Evolutionary conservation across 2,329 filamentous ascomycete genomes (phyloP).

Genomic region (Aureobasidium sp.): DNA sequence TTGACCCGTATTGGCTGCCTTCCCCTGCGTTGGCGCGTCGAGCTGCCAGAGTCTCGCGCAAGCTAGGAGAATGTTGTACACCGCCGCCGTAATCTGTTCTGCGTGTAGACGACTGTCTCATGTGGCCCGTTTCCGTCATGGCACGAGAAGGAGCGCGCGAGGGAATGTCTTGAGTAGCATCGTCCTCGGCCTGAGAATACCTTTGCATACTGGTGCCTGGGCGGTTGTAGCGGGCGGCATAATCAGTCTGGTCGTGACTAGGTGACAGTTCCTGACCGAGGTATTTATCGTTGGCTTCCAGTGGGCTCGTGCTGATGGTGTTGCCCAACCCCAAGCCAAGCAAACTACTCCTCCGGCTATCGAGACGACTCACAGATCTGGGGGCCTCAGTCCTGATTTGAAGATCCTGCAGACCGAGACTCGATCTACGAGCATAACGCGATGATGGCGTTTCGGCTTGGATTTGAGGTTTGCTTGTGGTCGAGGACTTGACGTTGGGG

Average conservation of each 20-base stretch:
- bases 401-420: constrained; percentile 11
- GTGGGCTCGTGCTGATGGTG: not conserved
- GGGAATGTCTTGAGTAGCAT: constrained; percentile 33
- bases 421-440: constrained; percentile 4
- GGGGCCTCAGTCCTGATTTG: constrained; percentile 5
- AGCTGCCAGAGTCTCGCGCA: constrained; percentile 20
- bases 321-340: constrained; percentile 6
- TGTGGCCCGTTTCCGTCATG: constrained; percentile 37
- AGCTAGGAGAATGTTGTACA: constrained; percentile 17
- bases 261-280: constrained; percentile 1
- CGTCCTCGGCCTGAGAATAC: constrained; percentile 23
- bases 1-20: not conserved
- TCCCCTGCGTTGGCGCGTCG: constrained; percentile 17
- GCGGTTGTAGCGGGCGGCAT: constrained; percentile 21
- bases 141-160: constrained; percentile 42
- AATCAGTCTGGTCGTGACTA: constrained; percentile 15
- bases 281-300: not conserved
- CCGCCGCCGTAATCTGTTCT: not conserved
- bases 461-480: not conserved
- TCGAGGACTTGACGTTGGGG: not conserved
- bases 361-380: constrained; percentile 14
- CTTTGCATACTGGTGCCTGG: constrained; percentile 34
- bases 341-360: constrained; percentile 12
- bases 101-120: constrained; percentile 11
- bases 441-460: constrained; percentile 9